A percentile compares a stretch with the other conserved stretches of the same genome.
Evolutionary conservation across 306 rosid species (phyloP).

Genomic region (Acacia acuminata): DNA sequence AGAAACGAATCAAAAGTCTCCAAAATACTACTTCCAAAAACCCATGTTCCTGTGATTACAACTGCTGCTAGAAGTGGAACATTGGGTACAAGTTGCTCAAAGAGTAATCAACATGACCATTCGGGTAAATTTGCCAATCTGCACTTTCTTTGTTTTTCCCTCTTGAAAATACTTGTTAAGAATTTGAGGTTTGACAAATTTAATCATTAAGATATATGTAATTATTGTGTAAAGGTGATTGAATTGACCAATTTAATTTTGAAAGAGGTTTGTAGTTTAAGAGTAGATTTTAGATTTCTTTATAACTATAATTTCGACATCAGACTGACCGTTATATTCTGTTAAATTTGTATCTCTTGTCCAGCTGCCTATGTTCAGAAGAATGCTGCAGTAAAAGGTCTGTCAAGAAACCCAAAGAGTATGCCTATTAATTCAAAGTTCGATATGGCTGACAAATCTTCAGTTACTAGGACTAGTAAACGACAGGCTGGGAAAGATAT

Average conservation of each 20-base stretch:
- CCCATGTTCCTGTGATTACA: slow-evolving; percentile 36
- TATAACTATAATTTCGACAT: not conserved
- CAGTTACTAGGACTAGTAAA: slow-evolving; percentile 46
- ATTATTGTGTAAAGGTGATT: slow-evolving; percentile 5
- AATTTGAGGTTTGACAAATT: slow-evolving; percentile 4
- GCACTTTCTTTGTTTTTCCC: not conserved
- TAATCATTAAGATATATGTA: not conserved
- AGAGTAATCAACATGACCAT: slow-evolving; percentile 53
- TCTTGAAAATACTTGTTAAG: not conserved
- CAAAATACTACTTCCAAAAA: slow-evolving; percentile 51
- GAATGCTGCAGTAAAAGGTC: slow-evolving; percentile 36
- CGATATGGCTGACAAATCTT: slow-evolving; percentile 42
- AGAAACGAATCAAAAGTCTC: slow-evolving; percentile 51
- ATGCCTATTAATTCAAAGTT: slow-evolving; percentile 40
- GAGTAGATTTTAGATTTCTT: slow-evolving; percentile 31
- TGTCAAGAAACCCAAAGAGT: slow-evolving; percentile 34
- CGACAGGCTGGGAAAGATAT: slow-evolving; percentile 52
- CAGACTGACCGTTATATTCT: slow-evolving; percentile 18
- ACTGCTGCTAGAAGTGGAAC: slow-evolving; percentile 45
- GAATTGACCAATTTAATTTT: slow-evolving; percentile 10
- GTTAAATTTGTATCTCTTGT: slow-evolving; percentile 28
- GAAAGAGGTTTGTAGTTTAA: not conserved
- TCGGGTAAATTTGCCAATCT: slow-evolving; percentile 46
- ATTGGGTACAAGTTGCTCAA: slow-evolving; percentile 41
- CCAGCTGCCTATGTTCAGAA: slow-evolving; percentile 45